Evolutionary conservation across 169 alveolate species (phyloP).

Genomic region (Blepharisma undulans): DNA sequence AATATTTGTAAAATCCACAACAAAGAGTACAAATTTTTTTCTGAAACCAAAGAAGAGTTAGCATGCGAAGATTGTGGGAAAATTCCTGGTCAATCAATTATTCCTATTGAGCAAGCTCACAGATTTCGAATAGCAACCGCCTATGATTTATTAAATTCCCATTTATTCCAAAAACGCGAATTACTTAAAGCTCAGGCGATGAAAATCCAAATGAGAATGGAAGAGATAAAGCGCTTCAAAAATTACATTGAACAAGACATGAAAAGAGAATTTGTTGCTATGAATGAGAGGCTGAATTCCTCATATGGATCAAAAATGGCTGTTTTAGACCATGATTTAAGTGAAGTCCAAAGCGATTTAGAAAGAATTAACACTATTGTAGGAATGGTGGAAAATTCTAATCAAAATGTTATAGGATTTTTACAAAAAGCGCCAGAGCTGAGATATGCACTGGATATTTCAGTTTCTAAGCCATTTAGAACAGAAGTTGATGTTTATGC

Average conservation of each 20-base stretch:
- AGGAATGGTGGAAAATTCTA: neutral
- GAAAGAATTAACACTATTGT: neutral
- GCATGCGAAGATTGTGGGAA: slow-evolving; percentile 14
- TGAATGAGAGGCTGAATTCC: slow-evolving; percentile 5
- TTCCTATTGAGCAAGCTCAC: neutral
- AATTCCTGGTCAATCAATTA: neutral
- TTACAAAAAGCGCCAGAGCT: neutral
- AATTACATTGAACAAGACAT: slow-evolving; percentile 1
- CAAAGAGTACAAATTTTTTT: neutral
- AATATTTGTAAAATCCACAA: neutral
- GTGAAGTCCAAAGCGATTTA: neutral
- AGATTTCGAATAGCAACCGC: slow-evolving; percentile 6
- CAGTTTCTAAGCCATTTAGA: slow-evolving; percentile 13
- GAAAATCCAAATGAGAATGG: neutral
- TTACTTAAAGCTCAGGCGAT: neutral
- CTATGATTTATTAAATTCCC: neutral
- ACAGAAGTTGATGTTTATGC: neutral
- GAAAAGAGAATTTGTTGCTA: neutral
- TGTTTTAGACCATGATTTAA: neutral
- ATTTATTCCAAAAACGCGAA: neutral
- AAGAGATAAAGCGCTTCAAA: slow-evolving; percentile 1
- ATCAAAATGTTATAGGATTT: neutral
- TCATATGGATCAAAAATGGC: neutral
- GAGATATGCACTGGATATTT: neutral
- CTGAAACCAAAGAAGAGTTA: neutral